Evolutionary conservation across 306 rosid genomes (phyloP).

Genomic region (Hippophae rhamnoides): DNA sequence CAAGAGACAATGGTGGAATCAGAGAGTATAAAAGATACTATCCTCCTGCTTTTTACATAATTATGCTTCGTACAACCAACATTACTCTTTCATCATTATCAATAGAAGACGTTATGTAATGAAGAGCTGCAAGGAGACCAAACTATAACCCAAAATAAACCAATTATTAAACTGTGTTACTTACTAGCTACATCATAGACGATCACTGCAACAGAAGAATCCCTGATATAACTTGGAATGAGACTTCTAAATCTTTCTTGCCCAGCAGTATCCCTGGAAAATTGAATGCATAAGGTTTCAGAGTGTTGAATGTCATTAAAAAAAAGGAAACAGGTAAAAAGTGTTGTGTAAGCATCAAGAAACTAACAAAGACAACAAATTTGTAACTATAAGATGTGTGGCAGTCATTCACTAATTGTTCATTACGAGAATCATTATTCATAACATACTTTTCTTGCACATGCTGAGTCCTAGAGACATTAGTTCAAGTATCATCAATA

Average conservation of each 20-base stretch:
- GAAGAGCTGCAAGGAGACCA: neutral
- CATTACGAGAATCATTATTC: too few relatives aligned
- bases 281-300: constrained; percentile 9
- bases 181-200: constrained; percentile 90
- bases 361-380: neutral
- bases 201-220: constrained; percentile 91
- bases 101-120: too few relatives aligned
- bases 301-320: neutral
- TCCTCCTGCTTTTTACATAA: too few relatives aligned
- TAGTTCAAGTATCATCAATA: neutral
- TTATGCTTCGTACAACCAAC: too few relatives aligned
- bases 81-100: too few relatives aligned
- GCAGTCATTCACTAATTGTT: too few relatives aligned
- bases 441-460: too few relatives aligned
- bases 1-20: too few relatives aligned
- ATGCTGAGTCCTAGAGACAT: too few relatives aligned
- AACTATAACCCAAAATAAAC: neutral
- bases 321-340: neutral
- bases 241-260: constrained; percentile 99
- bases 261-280: constrained; percentile 94
- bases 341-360: neutral
- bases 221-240: constrained; percentile 97
- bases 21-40: too few relatives aligned
- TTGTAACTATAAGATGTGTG: too few relatives aligned
- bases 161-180: constrained; percentile 18